Conservation (phyloP, 1,284 basidiomycete genomes). For the Leccinum huronense region DNA sequence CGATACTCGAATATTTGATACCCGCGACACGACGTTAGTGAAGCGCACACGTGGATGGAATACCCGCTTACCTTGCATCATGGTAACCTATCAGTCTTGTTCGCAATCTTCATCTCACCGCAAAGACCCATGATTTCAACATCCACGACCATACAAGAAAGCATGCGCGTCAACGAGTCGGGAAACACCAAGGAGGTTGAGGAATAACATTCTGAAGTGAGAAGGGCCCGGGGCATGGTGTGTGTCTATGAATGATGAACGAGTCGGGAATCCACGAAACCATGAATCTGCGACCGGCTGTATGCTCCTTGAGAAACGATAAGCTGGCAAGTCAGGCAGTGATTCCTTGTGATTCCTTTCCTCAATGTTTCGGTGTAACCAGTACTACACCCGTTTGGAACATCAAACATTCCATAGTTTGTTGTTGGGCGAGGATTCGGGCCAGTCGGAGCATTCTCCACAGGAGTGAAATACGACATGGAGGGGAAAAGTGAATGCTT, state of each 20-base stretch:
- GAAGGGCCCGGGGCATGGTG: slow-evolving; percentile 75
- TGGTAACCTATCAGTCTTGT: slow-evolving; percentile 98
- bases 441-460: slow-evolving; percentile 66
- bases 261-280: slow-evolving; percentile 35
- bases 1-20: slow-evolving; percentile 94
- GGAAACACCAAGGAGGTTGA: slow-evolving; percentile 92
- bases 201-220: slow-evolving; percentile 88
- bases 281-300: slow-evolving; percentile 59
- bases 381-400: slow-evolving; percentile 61
- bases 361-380: slow-evolving; percentile 45
- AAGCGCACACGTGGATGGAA: background rate
- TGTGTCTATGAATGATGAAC: slow-evolving; percentile 54
- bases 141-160: slow-evolving; percentile 94
- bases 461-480: slow-evolving; percentile 84
- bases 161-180: slow-evolving; percentile 89
- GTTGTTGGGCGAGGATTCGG: slow-evolving; percentile 66
- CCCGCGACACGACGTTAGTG: slow-evolving; percentile 7
- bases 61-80: slow-evolving; percentile 82
- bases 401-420: slow-evolving; percentile 72
- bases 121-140: slow-evolving; percentile 98
- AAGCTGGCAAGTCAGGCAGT: slow-evolving; percentile 75
- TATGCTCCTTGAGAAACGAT: slow-evolving; percentile 79
- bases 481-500: slow-evolving; percentile 70
- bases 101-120: slow-evolving; percentile 98
- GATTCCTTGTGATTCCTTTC: slow-evolving; percentile 44